Conservation (phyloP, 768 basidiomycete species). For the Amanita fuliginea region DNA sequence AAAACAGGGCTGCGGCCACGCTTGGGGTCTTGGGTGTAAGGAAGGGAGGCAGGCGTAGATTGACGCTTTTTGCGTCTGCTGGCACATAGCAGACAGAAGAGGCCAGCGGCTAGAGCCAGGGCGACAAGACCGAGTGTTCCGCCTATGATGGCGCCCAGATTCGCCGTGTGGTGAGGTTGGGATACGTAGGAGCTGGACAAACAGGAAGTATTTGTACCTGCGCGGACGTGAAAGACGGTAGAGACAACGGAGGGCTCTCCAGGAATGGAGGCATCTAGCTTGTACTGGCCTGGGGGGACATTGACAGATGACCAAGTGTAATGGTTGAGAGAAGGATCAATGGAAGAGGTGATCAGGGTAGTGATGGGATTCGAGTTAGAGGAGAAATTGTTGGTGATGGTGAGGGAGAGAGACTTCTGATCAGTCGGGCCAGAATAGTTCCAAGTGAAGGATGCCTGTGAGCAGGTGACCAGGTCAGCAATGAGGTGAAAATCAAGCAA, state of each 20-base stretch:
- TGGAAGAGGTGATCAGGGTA: not conserved
- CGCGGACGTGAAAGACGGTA: slow-evolving; percentile 19
- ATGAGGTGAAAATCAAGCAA: slow-evolving; percentile 13
- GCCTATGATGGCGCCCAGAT: slow-evolving; percentile 38
- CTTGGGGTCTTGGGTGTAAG: not conserved
- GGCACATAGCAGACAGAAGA: slow-evolving; percentile 22
- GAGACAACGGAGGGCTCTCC: slow-evolving; percentile 11
- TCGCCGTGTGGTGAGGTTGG: slow-evolving; percentile 11
- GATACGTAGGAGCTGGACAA: slow-evolving; percentile 8
- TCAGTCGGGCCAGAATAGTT: slow-evolving; percentile 21
- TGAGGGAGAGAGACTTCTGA: slow-evolving; percentile 20
- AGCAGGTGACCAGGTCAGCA: slow-evolving; percentile 17
- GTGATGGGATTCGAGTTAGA: not conserved
- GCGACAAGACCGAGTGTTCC: slow-evolving; percentile 37
- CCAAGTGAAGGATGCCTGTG: slow-evolving; percentile 23
- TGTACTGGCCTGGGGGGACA: slow-evolving; percentile 39
- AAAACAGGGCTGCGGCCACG: not conserved
- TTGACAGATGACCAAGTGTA: slow-evolving; percentile 37
- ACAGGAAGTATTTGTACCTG: slow-evolving; percentile 24
- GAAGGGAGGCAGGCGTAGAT: not conserved
- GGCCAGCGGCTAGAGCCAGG: slow-evolving; percentile 20
- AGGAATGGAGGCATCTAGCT: slow-evolving; percentile 19
- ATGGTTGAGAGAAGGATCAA: slow-evolving; percentile 15
- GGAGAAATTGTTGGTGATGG: slow-evolving; percentile 21
- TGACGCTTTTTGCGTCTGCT: not conserved